Base-by-base conservation (phyloP, 1,284 basidiomycete genomes). In the Amylostereum areolatum region DNA sequence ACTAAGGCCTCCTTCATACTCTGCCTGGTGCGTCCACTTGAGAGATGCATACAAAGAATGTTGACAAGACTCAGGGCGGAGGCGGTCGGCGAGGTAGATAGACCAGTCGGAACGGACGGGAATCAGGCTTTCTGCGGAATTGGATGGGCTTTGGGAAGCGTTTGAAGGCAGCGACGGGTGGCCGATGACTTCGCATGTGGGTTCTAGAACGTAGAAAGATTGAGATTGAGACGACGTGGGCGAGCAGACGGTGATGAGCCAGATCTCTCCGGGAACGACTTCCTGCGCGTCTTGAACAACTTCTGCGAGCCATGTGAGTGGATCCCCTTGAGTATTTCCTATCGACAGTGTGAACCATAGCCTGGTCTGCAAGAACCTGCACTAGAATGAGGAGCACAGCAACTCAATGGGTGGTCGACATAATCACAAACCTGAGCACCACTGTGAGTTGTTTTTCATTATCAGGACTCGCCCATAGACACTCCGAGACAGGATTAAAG, bases 101-200 rank as follows among this genome's bases (percentile, higher is more conserved):
- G 76, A 74, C 86, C 85, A 89, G 60, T 89, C 85, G 2, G 68
- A 67, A 5, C 85, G 77, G 4, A 83, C 55, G 30, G 60, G 45
- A 44, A 55, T 40, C 24, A 46, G 46, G 36, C 18, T 8, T 30
- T 28, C n/a, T 8, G 25, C 27, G n/a, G 29, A 25, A n/a, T 12
- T 4, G 28, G 43, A 18, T 18, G 18, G 18, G 18, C 18, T 18
- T 18, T 18, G 18, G 18, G 18, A 18, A 18, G 18, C 18, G 18
- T 10, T 44, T n/a, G 45, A 46, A 30, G 24, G 37, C 30, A 6
- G 25, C 5, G 43, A 44, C 1, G 66, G 61, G 31, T 62, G 66
- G 2, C 83, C 84, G 49, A 87, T 72, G 29, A 83, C 79, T 60
- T 89, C 85, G 57, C 85, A 86, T 0, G 85, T 89, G 11, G 73